Conservation (phyloP, 306 rosid species). For the Sicyos baderoa region DNA sequence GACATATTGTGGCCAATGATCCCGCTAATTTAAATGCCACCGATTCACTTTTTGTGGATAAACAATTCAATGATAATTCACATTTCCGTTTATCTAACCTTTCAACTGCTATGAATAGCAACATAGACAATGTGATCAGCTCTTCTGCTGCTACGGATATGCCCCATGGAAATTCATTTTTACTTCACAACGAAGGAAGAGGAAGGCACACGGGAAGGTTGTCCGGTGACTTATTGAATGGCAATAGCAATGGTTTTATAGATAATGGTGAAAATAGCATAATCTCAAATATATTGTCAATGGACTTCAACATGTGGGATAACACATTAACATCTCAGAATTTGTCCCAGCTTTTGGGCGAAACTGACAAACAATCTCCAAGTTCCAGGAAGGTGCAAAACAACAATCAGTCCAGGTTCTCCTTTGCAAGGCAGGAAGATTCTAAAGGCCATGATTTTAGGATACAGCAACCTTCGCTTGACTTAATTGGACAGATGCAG, state of each 20-base stretch:
- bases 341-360: conserved; percentile 55
- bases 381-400: conserved; percentile 63
- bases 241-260: conserved; percentile 30
- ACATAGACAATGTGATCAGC: conserved; percentile 37
- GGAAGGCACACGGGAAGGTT: conserved; percentile 36
- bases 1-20: conserved; percentile 32
- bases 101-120: conserved; percentile 36
- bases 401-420: conserved; percentile 76
- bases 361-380: conserved; percentile 42
- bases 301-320: conserved; percentile 69
- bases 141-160: conserved; percentile 37
- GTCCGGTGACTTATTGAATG: conserved; percentile 34
- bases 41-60: conserved; percentile 33
- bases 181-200: conserved; percentile 40
- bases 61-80: conserved; percentile 32
- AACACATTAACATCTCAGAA: conserved; percentile 53
- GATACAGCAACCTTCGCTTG: conserved; percentile 39
- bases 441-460: conserved; percentile 38
- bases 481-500: conserved; percentile 34
- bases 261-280: conserved; percentile 83
- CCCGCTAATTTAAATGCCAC: conserved; percentile 30
- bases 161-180: conserved; percentile 30
- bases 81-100: conserved; percentile 31
- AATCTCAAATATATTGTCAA: conserved; percentile 79
- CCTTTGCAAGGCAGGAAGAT: conserved; percentile 86